A percentile compares a stretch with the other conserved stretches of the same genome.
Conservation (phyloP, 192 early-diverging fungal genomes). For the Jimgerdemannia flammicorona region DNA sequence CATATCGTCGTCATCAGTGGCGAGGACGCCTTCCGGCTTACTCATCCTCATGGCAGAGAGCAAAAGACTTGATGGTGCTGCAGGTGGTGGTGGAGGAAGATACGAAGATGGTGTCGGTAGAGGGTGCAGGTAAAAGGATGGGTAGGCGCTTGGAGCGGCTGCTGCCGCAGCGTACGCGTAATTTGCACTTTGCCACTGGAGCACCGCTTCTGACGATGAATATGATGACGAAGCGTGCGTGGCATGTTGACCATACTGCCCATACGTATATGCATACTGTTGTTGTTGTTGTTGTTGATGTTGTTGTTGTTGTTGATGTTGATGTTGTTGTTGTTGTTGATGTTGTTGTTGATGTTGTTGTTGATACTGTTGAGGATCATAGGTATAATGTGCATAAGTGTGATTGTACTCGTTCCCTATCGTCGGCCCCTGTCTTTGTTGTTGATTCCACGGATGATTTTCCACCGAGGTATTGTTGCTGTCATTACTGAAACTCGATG, state of each 20-base stretch:
- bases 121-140: too few species aligned
- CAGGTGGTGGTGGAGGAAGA: too few species aligned
- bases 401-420: not conserved
- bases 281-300: not conserved
- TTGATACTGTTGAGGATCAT: not conserved
- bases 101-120: too few species aligned
- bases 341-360: too few species aligned
- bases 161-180: not conserved
- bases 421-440: not conserved
- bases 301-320: not conserved
- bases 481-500: not conserved
- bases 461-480: not conserved
- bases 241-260: not conserved
- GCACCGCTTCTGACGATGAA: not conserved
- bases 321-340: not conserved
- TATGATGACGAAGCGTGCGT: not conserved
- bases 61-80: not conserved
- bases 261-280: not conserved
- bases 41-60: not conserved
- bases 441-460: not conserved
- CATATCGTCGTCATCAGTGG: not conserved
- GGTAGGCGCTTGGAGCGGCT: too few species aligned
- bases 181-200: not conserved
- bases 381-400: not conserved
- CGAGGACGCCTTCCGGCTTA: too few species aligned